Conservation (phyloP, 108 stramenopile species). For the Mayamaea pseudoterrestris region DNA sequence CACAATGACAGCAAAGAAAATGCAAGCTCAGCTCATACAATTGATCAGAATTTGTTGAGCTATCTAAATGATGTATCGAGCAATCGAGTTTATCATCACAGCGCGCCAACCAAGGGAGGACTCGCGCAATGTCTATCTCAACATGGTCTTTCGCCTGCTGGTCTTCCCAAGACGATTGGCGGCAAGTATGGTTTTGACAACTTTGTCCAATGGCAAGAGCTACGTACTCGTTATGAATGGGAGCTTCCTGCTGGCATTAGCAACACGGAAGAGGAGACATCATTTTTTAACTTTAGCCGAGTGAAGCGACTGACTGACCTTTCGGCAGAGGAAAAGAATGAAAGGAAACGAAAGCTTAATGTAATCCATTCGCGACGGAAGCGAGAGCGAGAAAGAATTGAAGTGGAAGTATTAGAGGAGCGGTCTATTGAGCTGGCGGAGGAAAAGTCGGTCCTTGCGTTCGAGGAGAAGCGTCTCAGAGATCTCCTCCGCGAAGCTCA, state of each 20-base stretch:
- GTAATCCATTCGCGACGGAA: constrained; percentile 5
- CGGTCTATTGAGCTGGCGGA: constrained; percentile 4
- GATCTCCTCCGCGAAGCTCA: no score
- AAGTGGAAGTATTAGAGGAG: constrained; percentile 6
- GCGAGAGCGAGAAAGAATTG: constrained; percentile 8
- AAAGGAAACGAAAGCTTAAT: constrained; percentile 9
- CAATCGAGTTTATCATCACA: neutral
- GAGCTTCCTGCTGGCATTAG: neutral
- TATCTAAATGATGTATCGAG: neutral
- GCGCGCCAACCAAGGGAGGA: neutral
- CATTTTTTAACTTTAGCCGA: neutral
- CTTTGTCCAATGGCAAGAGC: constrained; percentile 9
- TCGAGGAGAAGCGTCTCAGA: no score
- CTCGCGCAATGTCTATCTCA: neutral
- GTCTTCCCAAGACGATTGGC: constrained; percentile 2
- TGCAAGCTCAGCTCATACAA: neutral
- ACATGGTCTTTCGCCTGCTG: neutral
- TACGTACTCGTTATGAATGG: constrained; percentile 6
- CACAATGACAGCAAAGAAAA: neutral
- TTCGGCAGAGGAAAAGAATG: constrained; percentile 3
- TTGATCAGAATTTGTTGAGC: neutral
- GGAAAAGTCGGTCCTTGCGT: no score
- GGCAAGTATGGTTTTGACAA: constrained; percentile 3
- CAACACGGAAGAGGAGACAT: neutral
- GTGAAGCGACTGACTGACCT: neutral